These are phyloP conservation scores for Suillus cothurnatus DNA, from an alignment of 768 basidiomycete genomes.

Conservation along the genomic window DNA sequence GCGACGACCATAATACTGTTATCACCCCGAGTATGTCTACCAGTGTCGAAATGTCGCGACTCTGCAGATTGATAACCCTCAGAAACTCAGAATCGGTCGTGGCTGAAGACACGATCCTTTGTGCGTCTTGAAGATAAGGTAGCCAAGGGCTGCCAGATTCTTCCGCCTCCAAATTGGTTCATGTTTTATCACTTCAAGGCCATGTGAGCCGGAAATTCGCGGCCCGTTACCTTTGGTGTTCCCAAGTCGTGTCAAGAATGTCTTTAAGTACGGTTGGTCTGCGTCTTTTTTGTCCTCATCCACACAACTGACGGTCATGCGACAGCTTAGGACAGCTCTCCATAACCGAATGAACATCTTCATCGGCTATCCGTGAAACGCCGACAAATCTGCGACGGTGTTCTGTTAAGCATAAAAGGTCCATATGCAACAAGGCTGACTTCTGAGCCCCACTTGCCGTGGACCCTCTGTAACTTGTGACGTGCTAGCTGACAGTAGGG, in stretches of 20 bases:
- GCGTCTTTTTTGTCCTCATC: slow-evolving; percentile 9
- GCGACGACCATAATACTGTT: background rate
- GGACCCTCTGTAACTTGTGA: background rate
- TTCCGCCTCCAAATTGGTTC: background rate
- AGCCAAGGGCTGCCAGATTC: background rate
- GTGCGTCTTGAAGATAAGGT: background rate
- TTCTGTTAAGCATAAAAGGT: slow-evolving; percentile 10
- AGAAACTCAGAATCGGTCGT: background rate
- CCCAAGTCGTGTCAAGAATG: background rate
- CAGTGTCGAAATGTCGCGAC: background rate
- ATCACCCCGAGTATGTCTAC: background rate
- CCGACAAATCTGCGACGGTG: slow-evolving; percentile 1
- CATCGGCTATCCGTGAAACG: slow-evolving; percentile 4
- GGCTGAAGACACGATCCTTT: background rate
- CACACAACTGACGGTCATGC: slow-evolving; percentile 14
- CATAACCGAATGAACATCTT: background rate
- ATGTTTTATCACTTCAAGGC: background rate
- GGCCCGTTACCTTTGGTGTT: background rate
- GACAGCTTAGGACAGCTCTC: slow-evolving; percentile 3
- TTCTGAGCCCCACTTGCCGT: slow-evolving; percentile 4
- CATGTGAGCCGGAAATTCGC: background rate
- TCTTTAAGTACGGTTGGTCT: background rate
- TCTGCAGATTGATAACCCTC: background rate
- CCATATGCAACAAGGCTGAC: background rate
- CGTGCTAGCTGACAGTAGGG: background rate